Percentiles rank a stretch among this genome's conserved stretches.
phyloP scores from a whole-genome alignment of 2,329 filamentous ascomycete genomes.

The Microthyrium microscopicum region DNA sequence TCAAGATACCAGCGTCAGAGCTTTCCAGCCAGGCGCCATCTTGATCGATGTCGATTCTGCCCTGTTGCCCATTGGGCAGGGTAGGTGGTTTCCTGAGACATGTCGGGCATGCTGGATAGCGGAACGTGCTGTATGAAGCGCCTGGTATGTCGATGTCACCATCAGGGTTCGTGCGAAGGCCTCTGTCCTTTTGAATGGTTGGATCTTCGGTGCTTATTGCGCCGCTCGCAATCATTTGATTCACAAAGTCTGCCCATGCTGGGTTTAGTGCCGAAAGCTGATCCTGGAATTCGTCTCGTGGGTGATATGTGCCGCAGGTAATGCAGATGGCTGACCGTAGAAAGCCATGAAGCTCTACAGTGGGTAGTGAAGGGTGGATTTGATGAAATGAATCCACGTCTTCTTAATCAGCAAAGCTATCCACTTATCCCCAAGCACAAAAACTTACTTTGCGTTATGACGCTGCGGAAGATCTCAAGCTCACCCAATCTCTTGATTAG shows the following conservation, averaged over 20 bases:
- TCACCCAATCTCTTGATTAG: slow-evolving; percentile 57
- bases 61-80: slow-evolving; percentile 36
- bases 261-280: slow-evolving; percentile 69
- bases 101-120: slow-evolving; percentile 75
- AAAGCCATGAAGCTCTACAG: slow-evolving; percentile 82
- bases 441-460: slow-evolving; percentile 64
- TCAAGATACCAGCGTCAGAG: slow-evolving; percentile 59
- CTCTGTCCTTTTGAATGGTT: slow-evolving; percentile 46
- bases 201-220: slow-evolving; percentile 66
- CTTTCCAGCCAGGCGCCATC: slow-evolving; percentile 66
- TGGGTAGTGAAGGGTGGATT: slow-evolving; percentile 53
- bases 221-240: slow-evolving; percentile 53
- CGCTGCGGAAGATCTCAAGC: slow-evolving; percentile 54
- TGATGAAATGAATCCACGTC: slow-evolving; percentile 89
- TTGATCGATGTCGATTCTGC: slow-evolving; percentile 50
- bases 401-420: slow-evolving; percentile 10
- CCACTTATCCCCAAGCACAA: background rate
- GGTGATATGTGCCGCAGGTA: slow-evolving; percentile 55
- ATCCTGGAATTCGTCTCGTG: slow-evolving; percentile 58
- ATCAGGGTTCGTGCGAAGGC: slow-evolving; percentile 77
- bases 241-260: slow-evolving; percentile 62
- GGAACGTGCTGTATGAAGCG: slow-evolving; percentile 75
- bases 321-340: slow-evolving; percentile 67
- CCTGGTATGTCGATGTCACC: slow-evolving; percentile 83
- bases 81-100: slow-evolving; percentile 51